Evolutionary conservation across 208 protist genomes (phyloP), one percentile per base, ranked within the genome.

Genomic region (Trichomonas tenax): DNA sequence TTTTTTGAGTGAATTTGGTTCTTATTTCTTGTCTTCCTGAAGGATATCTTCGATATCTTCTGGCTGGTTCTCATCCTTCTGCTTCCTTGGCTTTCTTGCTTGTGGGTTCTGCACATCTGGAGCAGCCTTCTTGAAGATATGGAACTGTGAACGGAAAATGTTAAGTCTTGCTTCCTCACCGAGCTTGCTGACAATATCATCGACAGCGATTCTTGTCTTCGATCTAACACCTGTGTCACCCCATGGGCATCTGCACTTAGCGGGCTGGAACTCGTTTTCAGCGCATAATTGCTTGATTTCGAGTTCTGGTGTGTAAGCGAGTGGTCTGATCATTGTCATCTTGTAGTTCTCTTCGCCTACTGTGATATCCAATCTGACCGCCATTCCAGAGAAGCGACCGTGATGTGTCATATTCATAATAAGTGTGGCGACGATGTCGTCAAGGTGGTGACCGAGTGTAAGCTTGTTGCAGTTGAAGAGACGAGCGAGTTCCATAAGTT

Each of bases 401-500:
- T 93, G 86, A 14, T 93, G 86, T 38, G 86, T 48, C 86, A 93
- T 93, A 38, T 93, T 93, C 86, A 93, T 93, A 17, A 93, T 23
- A 41, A 93, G 34, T 26, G 86, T 93, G 9, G 86, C 86, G 3
- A 93, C 44, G n/a, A 93, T 41, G 31, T 93, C 86, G 38, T 93
- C 86, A 51, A 93, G 86, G 34, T 93, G 86, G 34, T 93, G 86
- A 10, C 86, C 86, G 11, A 93, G 31, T 48, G 86, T 44, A n/a
- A 93, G 44, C 45, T 93, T 93, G n/a, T 93, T 93, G 44, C 86
- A 93, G 17, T 51, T 51, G 31, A 48, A 51, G 1, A 38, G 0
- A 38, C 44, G 11, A 0, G 86, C 21, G 3, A 93, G 34, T 93
- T 93, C 86, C 86, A 93, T 93, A 11, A 93, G 31, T 26, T 93